phyloP scores from a whole-genome alignment of 345 rosid species.

The Melaleuca alternifolia region DNA sequence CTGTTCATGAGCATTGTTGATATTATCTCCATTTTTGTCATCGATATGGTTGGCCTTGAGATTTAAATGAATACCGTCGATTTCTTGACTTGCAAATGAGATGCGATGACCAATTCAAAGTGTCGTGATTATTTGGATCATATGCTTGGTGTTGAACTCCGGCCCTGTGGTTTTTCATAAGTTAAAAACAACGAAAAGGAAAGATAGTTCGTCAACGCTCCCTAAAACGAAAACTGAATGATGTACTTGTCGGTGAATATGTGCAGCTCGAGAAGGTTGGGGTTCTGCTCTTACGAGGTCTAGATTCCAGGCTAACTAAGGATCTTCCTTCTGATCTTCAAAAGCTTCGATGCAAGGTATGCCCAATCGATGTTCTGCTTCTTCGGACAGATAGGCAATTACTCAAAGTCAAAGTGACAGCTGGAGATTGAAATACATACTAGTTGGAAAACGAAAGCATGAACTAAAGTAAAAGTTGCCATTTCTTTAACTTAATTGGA shows the following conservation, averaged over 20 bases:
- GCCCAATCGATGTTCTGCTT: background rate
- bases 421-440: background rate
- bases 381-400: background rate
- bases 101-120: background rate
- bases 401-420: background rate
- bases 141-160: background rate
- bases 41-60: background rate
- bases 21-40: background rate
- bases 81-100: background rate
- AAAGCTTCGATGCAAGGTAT: slow-evolving; percentile 93
- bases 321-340: slow-evolving; percentile 93
- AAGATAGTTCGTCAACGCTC: background rate
- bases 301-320: slow-evolving; percentile 91
- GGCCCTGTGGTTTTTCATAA: background rate
- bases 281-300: slow-evolving; percentile 78
- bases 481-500: background rate
- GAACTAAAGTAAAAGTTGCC: background rate
- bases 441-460: background rate
- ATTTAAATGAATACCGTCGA: background rate
- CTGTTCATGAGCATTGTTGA: background rate
- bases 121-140: background rate
- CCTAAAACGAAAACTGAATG: background rate
- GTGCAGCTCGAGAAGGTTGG: slow-evolving; percentile 82
- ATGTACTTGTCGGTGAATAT: background rate
- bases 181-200: background rate